phyloP scores from a whole-genome alignment of 208 protist genomes.

The Leishmania martiniquensis region DNA sequence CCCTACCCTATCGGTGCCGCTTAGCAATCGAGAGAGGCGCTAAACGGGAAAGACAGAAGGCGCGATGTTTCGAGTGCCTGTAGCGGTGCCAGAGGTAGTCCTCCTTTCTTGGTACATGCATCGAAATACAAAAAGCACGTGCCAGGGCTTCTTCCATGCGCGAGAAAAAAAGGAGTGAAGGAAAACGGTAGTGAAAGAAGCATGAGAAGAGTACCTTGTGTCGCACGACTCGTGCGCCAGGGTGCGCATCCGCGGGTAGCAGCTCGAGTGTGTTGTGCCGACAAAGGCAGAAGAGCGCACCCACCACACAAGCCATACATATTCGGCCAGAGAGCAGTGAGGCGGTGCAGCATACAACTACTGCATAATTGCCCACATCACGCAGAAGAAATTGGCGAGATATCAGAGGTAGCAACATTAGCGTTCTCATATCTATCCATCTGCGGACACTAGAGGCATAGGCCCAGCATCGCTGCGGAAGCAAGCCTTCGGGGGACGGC shows the following conservation, averaged over 20 bases:
- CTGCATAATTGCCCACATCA: not conserved
- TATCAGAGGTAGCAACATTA: not conserved
- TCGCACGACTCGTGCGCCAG: not conserved
- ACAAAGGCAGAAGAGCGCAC: not conserved
- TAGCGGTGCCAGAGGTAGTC: not conserved
- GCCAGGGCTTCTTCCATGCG: not conserved
- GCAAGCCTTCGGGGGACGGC: not conserved
- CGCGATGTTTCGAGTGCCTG: not conserved
- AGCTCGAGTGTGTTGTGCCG: not conserved
- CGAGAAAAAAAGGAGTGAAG: not conserved
- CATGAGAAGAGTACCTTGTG: not conserved
- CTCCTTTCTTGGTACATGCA: slow-evolving; percentile 4
- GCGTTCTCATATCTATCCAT: not conserved
- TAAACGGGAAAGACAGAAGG: not conserved
- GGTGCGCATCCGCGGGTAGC: not conserved
- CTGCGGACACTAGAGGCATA: not conserved
- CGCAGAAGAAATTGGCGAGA: not conserved
- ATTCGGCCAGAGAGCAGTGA: not conserved
- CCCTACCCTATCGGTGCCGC: not conserved
- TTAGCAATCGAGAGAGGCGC: too few relatives aligned
- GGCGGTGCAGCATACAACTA: not conserved
- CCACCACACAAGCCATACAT: not conserved
- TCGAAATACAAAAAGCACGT: not conserved
- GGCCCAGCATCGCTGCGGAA: not conserved
- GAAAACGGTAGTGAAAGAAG: not conserved